Evolutionary conservation across 345 rosid species (phyloP), one percentile per base, ranked within the genome.

Genomic region (Laguncularia racemosa): DNA sequence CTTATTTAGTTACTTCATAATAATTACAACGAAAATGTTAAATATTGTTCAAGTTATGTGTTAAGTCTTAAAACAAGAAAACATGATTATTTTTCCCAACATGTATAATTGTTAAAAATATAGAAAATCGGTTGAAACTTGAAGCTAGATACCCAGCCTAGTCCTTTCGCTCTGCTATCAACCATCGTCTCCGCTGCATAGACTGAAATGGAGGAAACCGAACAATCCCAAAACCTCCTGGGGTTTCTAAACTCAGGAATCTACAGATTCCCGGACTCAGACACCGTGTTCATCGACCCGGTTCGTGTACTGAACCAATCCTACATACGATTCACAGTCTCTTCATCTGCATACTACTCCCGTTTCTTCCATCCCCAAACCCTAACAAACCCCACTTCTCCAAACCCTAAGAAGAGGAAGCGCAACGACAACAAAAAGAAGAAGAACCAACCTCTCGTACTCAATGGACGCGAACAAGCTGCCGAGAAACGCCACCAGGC

Each of bases 401-500:
- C 85, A 46, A 57, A 52, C 65, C 57, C 74, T 17, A 82, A 48
- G 57, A 84, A 82, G 53, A 78, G 92, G 47, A 91, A 81, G 67
- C 76, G 87, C 23, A 88, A 80, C 58, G 73, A 84, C 23, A 91
- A 80, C 59, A 60, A 53, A 66, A 73, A 61, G 65, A 63, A 58
- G 26, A 60, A 56, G 67, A 72, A 58, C 58, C 59, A 51, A 13
- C 46, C 72, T 57, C 69, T 11, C 65, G 26, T 18, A 21, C 77
- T 73, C 44, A 91, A 79, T 64, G 84, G 69, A n/a, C 81, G 71
- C 63, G 98, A 88, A 71, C 68, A 44, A 57, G 85, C 71, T 51
- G 92, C 84, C 33, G 69, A 78, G 57, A 78, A 61, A 54, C 95
- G 92, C 53, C 92, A 85, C 71, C 88, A 72, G 87, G 93, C 72